Evolutionary conservation across 768 basidiomycete genomes (phyloP).

Genomic region (Agrocybe pediades): DNA sequence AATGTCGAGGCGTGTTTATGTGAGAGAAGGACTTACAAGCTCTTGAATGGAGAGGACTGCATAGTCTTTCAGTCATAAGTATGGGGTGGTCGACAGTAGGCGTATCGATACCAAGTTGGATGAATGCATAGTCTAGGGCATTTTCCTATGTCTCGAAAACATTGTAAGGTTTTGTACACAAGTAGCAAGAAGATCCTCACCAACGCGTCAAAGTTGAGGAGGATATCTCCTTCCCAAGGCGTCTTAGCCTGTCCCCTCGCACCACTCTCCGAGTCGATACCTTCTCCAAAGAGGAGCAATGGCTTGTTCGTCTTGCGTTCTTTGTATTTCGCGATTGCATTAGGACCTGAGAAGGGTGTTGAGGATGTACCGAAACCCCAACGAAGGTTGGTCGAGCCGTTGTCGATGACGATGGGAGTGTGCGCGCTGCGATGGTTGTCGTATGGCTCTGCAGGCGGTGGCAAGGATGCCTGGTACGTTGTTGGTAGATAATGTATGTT

Average conservation of each 20-base stretch:
- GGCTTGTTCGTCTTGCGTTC: constrained; percentile 85
- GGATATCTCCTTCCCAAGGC: constrained; percentile 93
- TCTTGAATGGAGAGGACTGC: constrained; percentile 87
- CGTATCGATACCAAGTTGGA: constrained; percentile 82
- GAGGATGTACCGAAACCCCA: constrained; percentile 77
- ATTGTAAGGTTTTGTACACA: constrained; percentile 7
- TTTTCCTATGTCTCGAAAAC: constrained; percentile 72
- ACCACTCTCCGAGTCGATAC: constrained; percentile 83
- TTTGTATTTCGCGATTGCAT: constrained; percentile 84
- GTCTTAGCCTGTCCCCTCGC: constrained; percentile 76
- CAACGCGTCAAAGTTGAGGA: constrained; percentile 90
- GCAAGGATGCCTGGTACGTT: constrained; percentile 24
- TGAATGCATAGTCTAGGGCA: constrained; percentile 89
- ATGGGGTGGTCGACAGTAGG: constrained; percentile 82
- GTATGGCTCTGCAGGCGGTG: constrained; percentile 45
- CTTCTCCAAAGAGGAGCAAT: constrained; percentile 86
- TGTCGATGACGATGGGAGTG: constrained; percentile 85
- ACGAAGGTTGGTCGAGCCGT: constrained; percentile 79
- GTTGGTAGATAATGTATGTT: constrained; percentile 21
- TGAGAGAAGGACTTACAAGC: constrained; percentile 56
- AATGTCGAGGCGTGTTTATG: not conserved
- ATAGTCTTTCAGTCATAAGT: constrained; percentile 90
- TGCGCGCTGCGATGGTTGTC: constrained; percentile 45
- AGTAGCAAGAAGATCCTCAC: constrained; percentile 46
- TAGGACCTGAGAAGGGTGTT: constrained; percentile 52